phyloP scores from a whole-genome alignment of 2,329 filamentous ascomycete genomes.

The Botrytis cinerea region DNA sequence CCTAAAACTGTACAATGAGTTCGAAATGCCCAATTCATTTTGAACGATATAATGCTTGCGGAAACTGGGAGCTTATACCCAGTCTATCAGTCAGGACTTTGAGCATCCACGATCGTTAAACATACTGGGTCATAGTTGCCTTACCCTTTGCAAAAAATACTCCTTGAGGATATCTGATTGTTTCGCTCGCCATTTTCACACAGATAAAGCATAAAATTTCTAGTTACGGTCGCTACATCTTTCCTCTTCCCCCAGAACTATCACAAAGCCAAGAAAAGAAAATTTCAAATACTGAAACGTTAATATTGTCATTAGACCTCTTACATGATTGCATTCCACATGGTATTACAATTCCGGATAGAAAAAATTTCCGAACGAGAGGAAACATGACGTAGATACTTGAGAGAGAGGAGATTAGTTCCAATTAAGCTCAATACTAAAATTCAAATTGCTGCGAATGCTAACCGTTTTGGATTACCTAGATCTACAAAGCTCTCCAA shows the following conservation, averaged over 20 bases:
- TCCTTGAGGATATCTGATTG: neutral
- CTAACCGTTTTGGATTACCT: neutral
- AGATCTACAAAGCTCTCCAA: neutral
- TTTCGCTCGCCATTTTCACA: neutral
- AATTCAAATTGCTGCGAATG: neutral
- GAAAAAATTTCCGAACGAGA: neutral
- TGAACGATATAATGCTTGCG: neutral
- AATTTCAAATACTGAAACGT: neutral
- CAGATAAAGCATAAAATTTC: neutral
- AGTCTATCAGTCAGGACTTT: neutral
- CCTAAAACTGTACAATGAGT: neutral
- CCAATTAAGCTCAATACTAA: neutral
- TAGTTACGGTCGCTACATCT: neutral
- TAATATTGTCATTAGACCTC: neutral
- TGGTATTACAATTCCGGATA: neutral
- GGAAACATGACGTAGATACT: neutral
- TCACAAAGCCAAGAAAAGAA: neutral
- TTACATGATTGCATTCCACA: neutral
- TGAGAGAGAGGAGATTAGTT: neutral
- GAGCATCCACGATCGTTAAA: neutral
- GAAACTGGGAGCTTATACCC: neutral
- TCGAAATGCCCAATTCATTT: neutral
- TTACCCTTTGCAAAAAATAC: neutral
- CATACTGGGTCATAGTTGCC: neutral
- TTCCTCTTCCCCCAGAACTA: neutral